Evolutionary conservation across 2,329 filamentous ascomycete genomes (phyloP), one percentile per base, ranked within the genome.

Genomic region (Xylaria sp.): DNA sequence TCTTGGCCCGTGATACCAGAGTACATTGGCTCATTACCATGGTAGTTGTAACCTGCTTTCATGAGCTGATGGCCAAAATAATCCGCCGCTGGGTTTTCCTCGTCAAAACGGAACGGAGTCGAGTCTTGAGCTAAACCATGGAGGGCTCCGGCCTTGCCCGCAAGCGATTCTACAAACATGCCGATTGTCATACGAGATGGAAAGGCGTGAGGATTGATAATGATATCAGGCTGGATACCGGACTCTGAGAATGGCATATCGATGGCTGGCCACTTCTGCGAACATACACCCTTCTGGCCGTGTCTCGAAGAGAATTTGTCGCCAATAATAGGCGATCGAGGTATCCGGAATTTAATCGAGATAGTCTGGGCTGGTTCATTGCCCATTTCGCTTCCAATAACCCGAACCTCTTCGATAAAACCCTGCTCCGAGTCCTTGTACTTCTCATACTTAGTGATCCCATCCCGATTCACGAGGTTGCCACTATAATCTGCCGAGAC

Each of bases 141-240:
- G 42, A 99, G 87, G 16, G 95, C 93, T 55, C 96, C 96, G 10
- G 95, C 90, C 84, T 99, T 99, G 69, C 96, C 96, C 10, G 96
- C 96, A 61, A 99, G 87, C 5, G 94, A 98, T 84, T 99, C 96
- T 78, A 99, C 90, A 81, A 99, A 98, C 93, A 98, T 98, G 78
- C 96, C 96, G 78, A 99, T 99, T 23, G 96, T 99, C 96, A 99
- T 99, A 82, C 96, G 94, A 54, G 95, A 98, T 8, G 96, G 96
- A 87, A 99, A 99, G 78, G 96, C 96, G 86, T 99, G 96, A 48
- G 96, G 96, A 83, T 99, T 99, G 86, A 99, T 99, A 82, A 99
- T 99, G 76, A 97, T 87, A 81, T 99, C 96, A 10, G 96, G 96
- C 78, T 98, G 94, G 69, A 99, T 98, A 63, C 96, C 96, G 5